phyloP scores from a whole-genome alignment of 345 rosid genomes.

The Passiflora organensis region DNA sequence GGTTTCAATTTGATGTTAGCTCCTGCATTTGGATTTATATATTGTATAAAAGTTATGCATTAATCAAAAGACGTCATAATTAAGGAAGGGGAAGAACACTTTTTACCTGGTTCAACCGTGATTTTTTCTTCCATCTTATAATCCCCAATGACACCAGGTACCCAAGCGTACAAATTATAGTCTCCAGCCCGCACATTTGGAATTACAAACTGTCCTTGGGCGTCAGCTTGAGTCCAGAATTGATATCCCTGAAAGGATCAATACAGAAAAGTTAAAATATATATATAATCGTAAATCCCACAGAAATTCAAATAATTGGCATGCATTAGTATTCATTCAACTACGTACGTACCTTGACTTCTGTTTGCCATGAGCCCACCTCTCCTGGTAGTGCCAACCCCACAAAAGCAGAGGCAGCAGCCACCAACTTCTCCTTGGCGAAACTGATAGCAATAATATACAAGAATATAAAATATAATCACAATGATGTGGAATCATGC shows the following conservation, averaged over 20 bases:
- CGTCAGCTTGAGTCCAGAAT: constrained; percentile 67
- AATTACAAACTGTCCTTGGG: constrained; percentile 47
- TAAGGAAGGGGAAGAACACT: not conserved
- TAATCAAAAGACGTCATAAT: not conserved
- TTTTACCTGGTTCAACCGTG: constrained; percentile 17
- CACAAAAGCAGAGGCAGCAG: constrained; percentile 49
- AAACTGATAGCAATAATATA: constrained; percentile 22
- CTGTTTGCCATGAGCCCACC: constrained; percentile 80
- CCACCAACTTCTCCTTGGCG: constrained; percentile 12
- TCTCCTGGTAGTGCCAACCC: constrained; percentile 72
- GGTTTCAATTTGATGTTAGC: constrained; percentile 29
- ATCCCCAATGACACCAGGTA: constrained; percentile 64
- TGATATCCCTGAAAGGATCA: constrained; percentile 65
- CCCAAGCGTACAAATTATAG: constrained; percentile 71
- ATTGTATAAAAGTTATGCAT: not conserved
- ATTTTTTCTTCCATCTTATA: constrained; percentile 38
- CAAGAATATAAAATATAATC: not conserved
- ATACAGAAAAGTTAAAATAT: not conserved
- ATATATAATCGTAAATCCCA: not conserved
- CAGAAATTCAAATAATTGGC: not conserved
- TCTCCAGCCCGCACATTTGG: constrained; percentile 55
- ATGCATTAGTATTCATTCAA: too few relatives aligned
- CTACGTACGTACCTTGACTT: constrained; percentile 62
- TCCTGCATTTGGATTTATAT: constrained; percentile 47
- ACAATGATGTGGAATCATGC: too few relatives aligned